Evolutionary conservation across 495 filamentous ascomycete species (phyloP).

Genomic region (Aspergillus incahuasiensis): DNA sequence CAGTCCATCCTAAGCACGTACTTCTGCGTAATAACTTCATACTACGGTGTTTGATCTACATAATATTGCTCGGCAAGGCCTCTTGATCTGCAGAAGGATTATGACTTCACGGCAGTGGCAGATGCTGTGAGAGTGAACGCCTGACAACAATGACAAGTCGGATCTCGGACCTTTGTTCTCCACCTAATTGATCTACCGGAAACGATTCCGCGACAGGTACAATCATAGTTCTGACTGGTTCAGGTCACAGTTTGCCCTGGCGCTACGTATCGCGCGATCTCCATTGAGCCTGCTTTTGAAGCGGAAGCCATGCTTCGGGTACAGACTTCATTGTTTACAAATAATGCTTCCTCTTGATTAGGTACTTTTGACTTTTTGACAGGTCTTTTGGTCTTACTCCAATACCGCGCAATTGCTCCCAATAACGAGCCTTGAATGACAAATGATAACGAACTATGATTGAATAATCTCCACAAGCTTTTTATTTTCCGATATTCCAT

Average conservation of each 20-base stretch:
- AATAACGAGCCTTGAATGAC: neutral
- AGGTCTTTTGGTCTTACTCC: neutral
- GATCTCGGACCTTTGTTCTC: conserved; percentile 19
- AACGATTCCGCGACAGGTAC: conserved; percentile 16
- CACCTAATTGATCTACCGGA: conserved; percentile 24
- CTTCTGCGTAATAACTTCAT: neutral
- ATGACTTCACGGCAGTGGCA: neutral
- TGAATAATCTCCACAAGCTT: conserved; percentile 7
- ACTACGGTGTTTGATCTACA: neutral
- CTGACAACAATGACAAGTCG: conserved; percentile 1
- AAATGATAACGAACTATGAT: neutral
- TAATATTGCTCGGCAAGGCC: neutral
- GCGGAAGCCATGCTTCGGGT: conserved; percentile 1
- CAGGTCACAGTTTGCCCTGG: neutral
- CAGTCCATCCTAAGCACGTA: neutral
- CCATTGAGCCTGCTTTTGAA: neutral
- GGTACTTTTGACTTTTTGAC: conserved; percentile 18
- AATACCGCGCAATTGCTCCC: neutral
- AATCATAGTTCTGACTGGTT: conserved; percentile 5
- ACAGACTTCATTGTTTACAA: neutral
- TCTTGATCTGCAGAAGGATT: neutral
- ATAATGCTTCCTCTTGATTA: neutral
- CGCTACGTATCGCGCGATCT: neutral
- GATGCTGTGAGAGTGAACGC: neutral
- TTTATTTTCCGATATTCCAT: conserved; percentile 9